phyloP scores from a whole-genome alignment of 2,329 filamentous ascomycete species.

The Apiospora koreana region DNA sequence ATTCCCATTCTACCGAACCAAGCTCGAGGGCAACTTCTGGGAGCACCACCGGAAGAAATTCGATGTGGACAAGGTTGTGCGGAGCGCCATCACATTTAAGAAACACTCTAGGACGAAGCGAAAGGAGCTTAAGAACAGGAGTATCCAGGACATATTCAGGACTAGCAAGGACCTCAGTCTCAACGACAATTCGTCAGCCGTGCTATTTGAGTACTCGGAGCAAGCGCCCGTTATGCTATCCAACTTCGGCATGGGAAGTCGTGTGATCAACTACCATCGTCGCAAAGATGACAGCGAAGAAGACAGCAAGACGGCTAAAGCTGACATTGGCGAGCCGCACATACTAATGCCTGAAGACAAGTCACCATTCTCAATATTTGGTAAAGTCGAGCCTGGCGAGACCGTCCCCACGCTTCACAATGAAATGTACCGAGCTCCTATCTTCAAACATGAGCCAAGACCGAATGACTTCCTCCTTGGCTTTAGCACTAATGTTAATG shows the following conservation, averaged over 20 bases:
- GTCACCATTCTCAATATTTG: constrained; percentile 94
- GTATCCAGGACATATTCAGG: constrained; percentile 75
- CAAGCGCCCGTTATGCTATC: constrained; percentile 89
- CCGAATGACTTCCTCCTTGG: constrained; percentile 84
- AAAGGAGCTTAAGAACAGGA: constrained; percentile 79
- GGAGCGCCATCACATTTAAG: constrained; percentile 29
- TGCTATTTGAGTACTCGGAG: constrained; percentile 94
- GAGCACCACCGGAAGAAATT: constrained; percentile 67
- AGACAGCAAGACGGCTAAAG: constrained; percentile 71
- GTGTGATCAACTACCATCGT: constrained; percentile 95
- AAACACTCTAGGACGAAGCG: constrained; percentile 73
- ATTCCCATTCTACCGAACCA: constrained; percentile 95
- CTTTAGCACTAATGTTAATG: constrained; percentile 74
- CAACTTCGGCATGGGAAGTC: constrained; percentile 96
- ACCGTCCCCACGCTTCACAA: constrained; percentile 91
- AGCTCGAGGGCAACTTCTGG: constrained; percentile 71
- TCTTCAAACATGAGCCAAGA: constrained; percentile 83
- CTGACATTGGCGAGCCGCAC: constrained; percentile 84
- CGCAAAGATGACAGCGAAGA: constrained; percentile 75
- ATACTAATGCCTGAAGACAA: constrained; percentile 91
- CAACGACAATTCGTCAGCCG: constrained; percentile 83
- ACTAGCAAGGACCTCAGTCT: constrained; percentile 81
- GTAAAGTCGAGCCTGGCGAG: constrained; percentile 87
- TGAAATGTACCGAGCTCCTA: constrained; percentile 89
- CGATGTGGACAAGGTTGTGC: constrained; percentile 60